Evolutionary conservation across 305 asterid genomes (phyloP), one percentile per base, ranked within the genome.

Genomic region (Rubia peregrina): DNA sequence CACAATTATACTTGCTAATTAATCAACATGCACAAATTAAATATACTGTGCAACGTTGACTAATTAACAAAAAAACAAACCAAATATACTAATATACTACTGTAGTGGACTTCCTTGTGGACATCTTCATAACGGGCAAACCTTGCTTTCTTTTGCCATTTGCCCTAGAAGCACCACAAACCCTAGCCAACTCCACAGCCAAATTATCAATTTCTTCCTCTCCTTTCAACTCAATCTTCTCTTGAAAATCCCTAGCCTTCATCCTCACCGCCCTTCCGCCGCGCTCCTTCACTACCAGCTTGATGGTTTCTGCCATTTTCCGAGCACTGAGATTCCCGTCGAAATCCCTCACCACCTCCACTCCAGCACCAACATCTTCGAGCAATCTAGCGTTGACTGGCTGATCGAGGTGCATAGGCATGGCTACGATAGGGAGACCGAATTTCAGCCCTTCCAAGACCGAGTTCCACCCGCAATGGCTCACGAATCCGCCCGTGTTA

Each of bases 401-500:
- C 41, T 62, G 67, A 19, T 62, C 67, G 41, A 62, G 43, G 44
- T 62, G 67, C 67, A 62, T 62, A 0, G 67, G 67, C 67, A 62
- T 62, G 7, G 48, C 67, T 6, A 62, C 42, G 5, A 62, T 36
- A 0, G 67, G 67, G 22, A 62, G 43, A 1, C 67, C 67, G 6
- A 62, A 62, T 36, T 62, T 62, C 12, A 62, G n/a, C 12, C 67
- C 21, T 33, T 62, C 67, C 4, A 62, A 16, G 6, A 62, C 67
- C 0, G 67, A 62, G 12, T 62, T 62, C 67, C 67, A 62, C 17
- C 67, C 67, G 0, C 67, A 62, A 9, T 62, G 67, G 19, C 67
- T 62, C 44, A 62, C 67, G 22, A 62, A 62, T 1, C 67, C 67
- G 1, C 44, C 22, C 9, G 41, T 62, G 67, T 62, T 62, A 1